Evolutionary conservation across 192 early-diverging fungal species (phyloP), one percentile per base, ranked within the genome.

Genomic region (Linnemannia hyalina): DNA sequence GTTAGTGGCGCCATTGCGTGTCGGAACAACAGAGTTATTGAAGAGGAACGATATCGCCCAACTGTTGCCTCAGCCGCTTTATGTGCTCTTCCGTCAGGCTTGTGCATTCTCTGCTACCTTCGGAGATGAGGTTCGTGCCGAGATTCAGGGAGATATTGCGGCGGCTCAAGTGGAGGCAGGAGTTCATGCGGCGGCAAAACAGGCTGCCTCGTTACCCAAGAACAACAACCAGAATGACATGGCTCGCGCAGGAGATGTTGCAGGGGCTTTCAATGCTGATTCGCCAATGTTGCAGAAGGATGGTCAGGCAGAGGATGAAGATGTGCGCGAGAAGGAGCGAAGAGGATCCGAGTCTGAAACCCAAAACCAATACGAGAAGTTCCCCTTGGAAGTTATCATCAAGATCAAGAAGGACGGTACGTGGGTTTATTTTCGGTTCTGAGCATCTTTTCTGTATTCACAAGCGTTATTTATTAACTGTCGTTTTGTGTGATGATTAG

Each of bases 321-420:
- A 80, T 29, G 29, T 46, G 46, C 29, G 55, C 6, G 44, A 54
- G 29, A 44, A 73, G 26, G 71, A 70, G 13, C 70, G 78, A 26
- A 72, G 78, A 23, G 40, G 78, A 3, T 73, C 78, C 4, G 70
- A 68, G 23, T 55, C 78, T 1, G 54, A 38, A 6, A 40, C 16
- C 57, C 70, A 73, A 18, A 73, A 44, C 9, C 71, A 65, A 18
- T 80, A 80, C 41, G 78, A 80, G 78, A 41, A 71, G 22, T 80
- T 73, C 16, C 78, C 78, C 10, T 69, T 80, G 49, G 78, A 80
- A n/a, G 71, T 80, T 54, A 52, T 80, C 57, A 73, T 80, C 70
- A 80, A 80, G 78, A 23, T 80, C 42, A 80, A 80, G 52, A 80
- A 80, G 57, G 78, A 80, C 73, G 78, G 78, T 80, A 80, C 22